phyloP scores from a whole-genome alignment of 106 monocot species.

The Platanthera guangdongensis region DNA sequence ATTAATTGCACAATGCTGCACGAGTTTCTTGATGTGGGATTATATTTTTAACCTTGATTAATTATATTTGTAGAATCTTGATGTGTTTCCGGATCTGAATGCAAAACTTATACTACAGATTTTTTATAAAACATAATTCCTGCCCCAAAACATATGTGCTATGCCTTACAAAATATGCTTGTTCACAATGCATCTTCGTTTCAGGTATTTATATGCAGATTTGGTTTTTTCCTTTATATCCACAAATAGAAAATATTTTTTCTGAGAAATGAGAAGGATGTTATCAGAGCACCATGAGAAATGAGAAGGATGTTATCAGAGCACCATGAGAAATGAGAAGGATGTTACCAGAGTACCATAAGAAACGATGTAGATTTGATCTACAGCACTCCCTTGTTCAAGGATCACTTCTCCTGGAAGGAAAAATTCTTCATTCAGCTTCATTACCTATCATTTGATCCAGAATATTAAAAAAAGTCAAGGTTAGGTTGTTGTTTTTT shows the following conservation, averaged over 20 bases:
- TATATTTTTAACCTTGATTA: no score
- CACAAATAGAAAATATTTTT: not conserved
- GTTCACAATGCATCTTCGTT: not conserved
- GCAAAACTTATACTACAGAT: no score
- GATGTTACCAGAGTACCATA: constrained; percentile 43
- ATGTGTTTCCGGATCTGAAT: no score
- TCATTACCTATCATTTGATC: constrained; percentile 33
- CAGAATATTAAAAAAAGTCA: not conserved
- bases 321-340: constrained; percentile 19
- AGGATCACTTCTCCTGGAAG: constrained; percentile 74
- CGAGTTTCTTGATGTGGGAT: no score
- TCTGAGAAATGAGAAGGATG: not conserved
- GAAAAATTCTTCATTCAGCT: constrained; percentile 70
- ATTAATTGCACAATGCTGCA: no score
- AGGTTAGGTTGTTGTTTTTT: not conserved
- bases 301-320: constrained; percentile 36
- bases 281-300: constrained; percentile 48
- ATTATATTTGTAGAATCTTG: no score
- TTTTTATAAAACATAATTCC: no score
- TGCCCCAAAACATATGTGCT: no score
- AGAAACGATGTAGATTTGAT: constrained; percentile 62
- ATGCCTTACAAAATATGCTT: no score
- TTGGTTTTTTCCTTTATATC: not conserved
- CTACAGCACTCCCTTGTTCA: constrained; percentile 67
- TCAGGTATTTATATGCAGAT: not conserved